Evolutionary conservation across 2,329 filamentous ascomycete species (phyloP).

Genomic region (Delphinella strobiligena): DNA sequence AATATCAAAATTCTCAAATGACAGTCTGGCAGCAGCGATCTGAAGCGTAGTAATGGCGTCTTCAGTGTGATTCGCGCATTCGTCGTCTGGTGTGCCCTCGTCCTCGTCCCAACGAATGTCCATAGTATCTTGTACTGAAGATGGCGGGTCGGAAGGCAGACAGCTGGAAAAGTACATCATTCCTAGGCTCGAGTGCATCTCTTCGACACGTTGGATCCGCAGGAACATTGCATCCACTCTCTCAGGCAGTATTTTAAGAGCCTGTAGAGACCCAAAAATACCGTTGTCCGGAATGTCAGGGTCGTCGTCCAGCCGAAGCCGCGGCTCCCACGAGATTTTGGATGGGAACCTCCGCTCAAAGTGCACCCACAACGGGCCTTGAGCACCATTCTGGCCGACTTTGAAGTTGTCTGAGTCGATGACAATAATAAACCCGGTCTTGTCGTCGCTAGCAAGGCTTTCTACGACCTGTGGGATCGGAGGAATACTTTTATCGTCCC

Average conservation of each 20-base stretch:
- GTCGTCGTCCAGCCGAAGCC: not conserved
- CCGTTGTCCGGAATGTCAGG: not conserved
- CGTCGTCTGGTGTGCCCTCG: not conserved
- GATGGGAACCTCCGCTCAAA: not conserved
- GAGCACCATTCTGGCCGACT: not conserved
- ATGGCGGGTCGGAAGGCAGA: not conserved
- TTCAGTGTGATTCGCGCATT: not conserved
- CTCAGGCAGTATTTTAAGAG: not conserved
- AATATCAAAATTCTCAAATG: not conserved
- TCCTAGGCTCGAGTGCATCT: not conserved
- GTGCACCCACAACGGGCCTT: not conserved
- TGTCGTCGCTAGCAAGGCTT: not conserved
- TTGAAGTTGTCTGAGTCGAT: not conserved
- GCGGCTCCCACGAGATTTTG: not conserved
- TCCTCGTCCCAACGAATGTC: not conserved
- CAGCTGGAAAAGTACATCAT: not conserved
- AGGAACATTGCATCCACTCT: not conserved
- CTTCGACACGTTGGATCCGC: not conserved
- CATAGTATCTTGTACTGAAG: not conserved
- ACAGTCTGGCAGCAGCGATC: not conserved
- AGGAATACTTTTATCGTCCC: not conserved
- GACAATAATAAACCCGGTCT: not conserved
- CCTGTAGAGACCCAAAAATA: not conserved
- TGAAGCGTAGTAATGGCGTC: not conserved
- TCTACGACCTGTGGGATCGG: not conserved